These are phyloP conservation scores for Terfezia claveryi DNA, from an alignment of 495 filamentous ascomycete genomes.

Conservation along the genomic window DNA sequence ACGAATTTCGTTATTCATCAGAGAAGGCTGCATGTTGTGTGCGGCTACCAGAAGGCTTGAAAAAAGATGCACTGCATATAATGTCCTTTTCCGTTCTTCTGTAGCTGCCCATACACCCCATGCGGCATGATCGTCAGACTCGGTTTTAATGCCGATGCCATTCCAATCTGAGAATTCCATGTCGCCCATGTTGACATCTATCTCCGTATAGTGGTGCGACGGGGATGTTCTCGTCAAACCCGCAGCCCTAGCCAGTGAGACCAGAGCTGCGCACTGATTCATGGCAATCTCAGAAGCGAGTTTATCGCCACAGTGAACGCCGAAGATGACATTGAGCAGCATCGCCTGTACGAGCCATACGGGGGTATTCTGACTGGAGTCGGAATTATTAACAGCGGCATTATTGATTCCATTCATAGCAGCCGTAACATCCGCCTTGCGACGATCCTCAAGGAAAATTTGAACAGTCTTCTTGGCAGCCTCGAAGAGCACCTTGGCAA, in stretches of 20 bases:
- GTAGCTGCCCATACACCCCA: conserved; percentile 75
- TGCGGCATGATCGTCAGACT: conserved; percentile 50
- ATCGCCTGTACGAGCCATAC: conserved; percentile 97
- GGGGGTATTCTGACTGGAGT: conserved; percentile 36
- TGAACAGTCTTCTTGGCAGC: conserved; percentile 90
- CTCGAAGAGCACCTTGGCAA: conserved; percentile 75
- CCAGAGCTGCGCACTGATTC: conserved; percentile 74
- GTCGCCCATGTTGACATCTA: conserved; percentile 24
- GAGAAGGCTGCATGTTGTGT: conserved; percentile 72
- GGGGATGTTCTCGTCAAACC: conserved; percentile 34
- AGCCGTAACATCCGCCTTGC: conserved; percentile 58
- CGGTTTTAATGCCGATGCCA: conserved; percentile 22
- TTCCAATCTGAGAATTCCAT: conserved; percentile 27
- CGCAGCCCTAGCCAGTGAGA: conserved; percentile 74
- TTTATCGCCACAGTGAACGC: conserved; percentile 87
- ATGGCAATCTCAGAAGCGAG: conserved; percentile 72
- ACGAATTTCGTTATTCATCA: conserved; percentile 86
- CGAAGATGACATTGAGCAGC: conserved; percentile 90
- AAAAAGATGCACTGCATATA: conserved; percentile 75
- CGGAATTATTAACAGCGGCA: conserved; percentile 4
- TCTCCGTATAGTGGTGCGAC: conserved; percentile 24
- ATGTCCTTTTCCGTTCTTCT: conserved; percentile 85
- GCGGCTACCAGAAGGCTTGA: conserved; percentile 81
- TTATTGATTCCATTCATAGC: conserved; percentile 43
- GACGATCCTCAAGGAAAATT: conserved; percentile 75